Conservation (phyloP, 2,329 filamentous ascomycete species). For the Ophiosphaerella narmari region DNA sequence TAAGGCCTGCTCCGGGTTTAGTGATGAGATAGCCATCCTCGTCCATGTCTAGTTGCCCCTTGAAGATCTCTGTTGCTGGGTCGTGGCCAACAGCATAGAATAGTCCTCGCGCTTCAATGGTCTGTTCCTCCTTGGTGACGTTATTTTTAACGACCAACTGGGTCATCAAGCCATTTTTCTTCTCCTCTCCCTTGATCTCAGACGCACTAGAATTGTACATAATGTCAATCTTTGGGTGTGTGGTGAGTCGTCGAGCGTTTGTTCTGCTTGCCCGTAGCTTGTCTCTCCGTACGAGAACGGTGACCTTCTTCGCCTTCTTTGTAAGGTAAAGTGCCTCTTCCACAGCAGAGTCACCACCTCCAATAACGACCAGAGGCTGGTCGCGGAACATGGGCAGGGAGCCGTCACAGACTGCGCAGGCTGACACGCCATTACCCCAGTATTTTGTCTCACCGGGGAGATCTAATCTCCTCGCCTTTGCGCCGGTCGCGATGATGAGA, state of each 20-base stretch:
- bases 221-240: slow-evolving; percentile 88
- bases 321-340: slow-evolving; percentile 98
- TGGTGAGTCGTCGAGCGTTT: slow-evolving; percentile 84
- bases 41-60: slow-evolving; percentile 87
- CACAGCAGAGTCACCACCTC: slow-evolving; percentile 93
- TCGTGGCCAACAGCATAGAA: slow-evolving; percentile 99
- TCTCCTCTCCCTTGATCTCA: slow-evolving; percentile 83
- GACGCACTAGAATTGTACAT: slow-evolving; percentile 80
- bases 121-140: slow-evolving; percentile 74
- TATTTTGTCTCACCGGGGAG: slow-evolving; percentile 90
- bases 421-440: slow-evolving; percentile 96
- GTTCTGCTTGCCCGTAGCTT: slow-evolving; percentile 85
- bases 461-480: slow-evolving; percentile 82
- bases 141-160: slow-evolving; percentile 83
- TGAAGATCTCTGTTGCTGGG: slow-evolving; percentile 87
- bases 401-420: slow-evolving; percentile 96
- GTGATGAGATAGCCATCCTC: slow-evolving; percentile 90
- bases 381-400: slow-evolving; percentile 97
- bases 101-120: slow-evolving; percentile 85
- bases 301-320: slow-evolving; percentile 95
- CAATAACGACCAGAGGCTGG: slow-evolving; percentile 93
- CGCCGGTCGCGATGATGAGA: slow-evolving; percentile 92
- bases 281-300: slow-evolving; percentile 87
- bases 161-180: slow-evolving; percentile 78
- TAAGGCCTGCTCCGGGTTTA: slow-evolving; percentile 83